These are phyloP conservation scores for Plasmopara viticola DNA, from an alignment of 352 stramenopile genomes.

Conservation along the genomic window DNA sequence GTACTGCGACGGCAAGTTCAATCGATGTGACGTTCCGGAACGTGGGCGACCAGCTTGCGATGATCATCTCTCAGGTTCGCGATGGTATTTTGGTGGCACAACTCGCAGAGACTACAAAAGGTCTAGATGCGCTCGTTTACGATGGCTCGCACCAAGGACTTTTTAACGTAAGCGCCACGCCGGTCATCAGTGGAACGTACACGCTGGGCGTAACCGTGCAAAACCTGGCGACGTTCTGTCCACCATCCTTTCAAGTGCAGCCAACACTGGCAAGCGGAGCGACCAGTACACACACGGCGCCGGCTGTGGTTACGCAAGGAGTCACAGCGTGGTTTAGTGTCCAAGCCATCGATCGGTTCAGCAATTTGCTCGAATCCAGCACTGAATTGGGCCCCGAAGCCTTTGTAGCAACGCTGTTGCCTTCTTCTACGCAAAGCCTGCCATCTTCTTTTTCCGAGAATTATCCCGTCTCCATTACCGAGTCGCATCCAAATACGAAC, in stretches of 20 bases:
- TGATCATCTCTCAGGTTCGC: constrained; percentile 35
- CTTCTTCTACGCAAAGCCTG: constrained; percentile 10
- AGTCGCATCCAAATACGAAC: constrained; percentile 76
- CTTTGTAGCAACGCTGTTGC: constrained; percentile 60
- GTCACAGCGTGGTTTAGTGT: constrained; percentile 73
- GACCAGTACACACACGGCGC: constrained; percentile 72
- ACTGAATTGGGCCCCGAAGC: constrained; percentile 45
- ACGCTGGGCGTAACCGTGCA: constrained; percentile 47
- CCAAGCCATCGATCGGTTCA: constrained; percentile 87
- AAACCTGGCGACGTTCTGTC: constrained; percentile 47
- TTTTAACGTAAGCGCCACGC: constrained; percentile 82
- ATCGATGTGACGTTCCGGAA: constrained; percentile 42
- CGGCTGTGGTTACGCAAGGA: constrained; percentile 76
- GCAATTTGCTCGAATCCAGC: constrained; percentile 84
- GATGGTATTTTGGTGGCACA: constrained; percentile 45
- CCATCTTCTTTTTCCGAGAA: constrained; percentile 5
- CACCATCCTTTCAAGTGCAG: constrained; percentile 68
- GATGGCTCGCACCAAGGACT: constrained; percentile 47
- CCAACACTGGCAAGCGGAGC: constrained; percentile 64
- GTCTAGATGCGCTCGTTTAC: constrained; percentile 68
- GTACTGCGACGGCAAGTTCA: constrained; percentile 20
- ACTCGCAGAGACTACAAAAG: constrained; percentile 55
- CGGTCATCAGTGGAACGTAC: constrained; percentile 72
- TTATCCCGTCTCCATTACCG: constrained; percentile 44
- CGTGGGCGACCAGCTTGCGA: constrained; percentile 37